Evolutionary conservation across 441 rosid genomes (phyloP), one percentile per base, ranked within the genome.

Genomic region (Arabidopsis hybrid): DNA sequence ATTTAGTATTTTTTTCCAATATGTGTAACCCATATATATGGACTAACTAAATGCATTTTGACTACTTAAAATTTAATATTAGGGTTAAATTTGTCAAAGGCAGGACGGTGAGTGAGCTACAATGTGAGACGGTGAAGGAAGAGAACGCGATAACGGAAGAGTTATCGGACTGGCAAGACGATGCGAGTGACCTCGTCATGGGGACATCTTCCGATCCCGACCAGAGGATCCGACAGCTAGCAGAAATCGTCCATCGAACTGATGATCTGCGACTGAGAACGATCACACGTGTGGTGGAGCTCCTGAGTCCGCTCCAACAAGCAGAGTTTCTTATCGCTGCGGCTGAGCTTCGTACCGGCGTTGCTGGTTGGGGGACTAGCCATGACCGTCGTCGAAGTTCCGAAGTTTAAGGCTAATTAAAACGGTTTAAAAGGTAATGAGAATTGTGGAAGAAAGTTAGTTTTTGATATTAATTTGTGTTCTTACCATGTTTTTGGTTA

Each of bases 71-170:
- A 39, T 8, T 61, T 79, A 74, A 69, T 79, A 69, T 29, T 67
- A 72, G 68, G 75, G 8, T 67, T 73, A 61, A 56, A 78, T 78
- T 76, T 70, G 56, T 70, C 49, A 70, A 70, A 42, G 77, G 59
- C 86, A 91, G 98, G 89, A 79, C 81, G 47, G 96, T 91, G 74
- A 94, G 93, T 6, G 96, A 90, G 85, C 67, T 94, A 50, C 98
- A 94, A 73, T 91, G 98, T 43, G 91, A 90, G 76, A 87, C 97
- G 5, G 98, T 90, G 79, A 85, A 79, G 39, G 95, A 90, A 74
- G 97, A 91, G 89, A 94, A 91, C 42, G 87, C 72, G 1, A 83
- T 90, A 40, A 89, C 90, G 0, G 90, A 83, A 17, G 91, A 91
- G 76, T 59, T 90, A 14, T 82, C 93, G 0, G 88, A 87, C 67